Evolutionary conservation across 306 rosid species (phyloP), one percentile per base, ranked within the genome.

Genomic region (Coriaria nepalensis): DNA sequence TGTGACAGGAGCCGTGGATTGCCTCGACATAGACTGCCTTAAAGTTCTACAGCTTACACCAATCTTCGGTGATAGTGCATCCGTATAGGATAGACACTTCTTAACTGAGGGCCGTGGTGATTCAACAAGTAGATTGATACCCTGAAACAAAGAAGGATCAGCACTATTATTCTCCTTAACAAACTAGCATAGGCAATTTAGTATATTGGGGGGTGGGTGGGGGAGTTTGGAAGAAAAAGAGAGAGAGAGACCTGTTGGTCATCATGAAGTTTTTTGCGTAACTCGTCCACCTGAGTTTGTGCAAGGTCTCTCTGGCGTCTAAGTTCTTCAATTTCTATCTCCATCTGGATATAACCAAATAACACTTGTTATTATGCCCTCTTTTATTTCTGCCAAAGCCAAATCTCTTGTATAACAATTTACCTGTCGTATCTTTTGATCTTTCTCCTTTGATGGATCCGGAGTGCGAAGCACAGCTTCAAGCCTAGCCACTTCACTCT

Each of bases 391-490:
- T 40, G 10, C 7, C 10, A 49, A 38, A 13, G 20, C 15, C 13
- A 44, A 51, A 36, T 1, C 29, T 20, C 29, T 39, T 35, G 13
- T 53, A 35, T 37, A 36, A 37, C 38, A 57, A 66, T 37, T 52
- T 65, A 86, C 99, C 99, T 92, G 87, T 72, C 80, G 99, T 64
- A 92, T 86, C 73, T 92, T 92, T 66, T 68, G 54, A 53, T 92
- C 99, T 53, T 80, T 92, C 66, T 92, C 99, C 12, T 39, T 75
- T 13, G 75, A 46, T 13, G 96, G 96, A 62, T 92, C 99, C 46
- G 99, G 99, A 50, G 99, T 79, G 48, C 86, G 83, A 45, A 92
- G 53, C 67, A 54, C 98, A 48, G 96, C 99, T 75, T 86, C 99
- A 61, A 92, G 77, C 65, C 99, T 78, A 5, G 96, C 94, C 38